A percentile compares a stretch with the other conserved stretches of the same genome.
phyloP scores from a whole-genome alignment of 2,329 filamentous ascomycete species.

The Fusarium miscanthi region DNA sequence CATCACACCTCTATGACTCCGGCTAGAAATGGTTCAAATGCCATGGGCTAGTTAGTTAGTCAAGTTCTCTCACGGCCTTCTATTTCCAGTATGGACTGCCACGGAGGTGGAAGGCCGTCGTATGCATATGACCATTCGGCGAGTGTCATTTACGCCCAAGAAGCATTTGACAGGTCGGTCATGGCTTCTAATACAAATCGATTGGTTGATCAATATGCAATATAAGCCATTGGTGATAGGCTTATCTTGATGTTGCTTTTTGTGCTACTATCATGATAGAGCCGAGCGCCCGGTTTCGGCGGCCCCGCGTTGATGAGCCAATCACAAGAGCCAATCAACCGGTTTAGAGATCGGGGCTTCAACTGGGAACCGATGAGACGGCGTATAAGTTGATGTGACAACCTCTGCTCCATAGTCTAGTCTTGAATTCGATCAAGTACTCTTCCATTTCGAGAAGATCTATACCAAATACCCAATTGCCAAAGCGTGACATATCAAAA shows the following conservation, averaged over 20 bases:
- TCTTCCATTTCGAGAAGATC: neutral
- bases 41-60: neutral
- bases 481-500: constrained; percentile 17
- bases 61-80: constrained; percentile 28
- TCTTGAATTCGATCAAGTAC: neutral
- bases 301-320: constrained; percentile 9
- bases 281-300: constrained; percentile 18
- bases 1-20: neutral
- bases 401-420: constrained; percentile 1
- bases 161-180: neutral
- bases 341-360: constrained; percentile 26
- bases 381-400: constrained; percentile 16
- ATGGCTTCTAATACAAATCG: neutral
- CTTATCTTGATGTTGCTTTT: constrained; percentile 18
- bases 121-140: constrained; percentile 1
- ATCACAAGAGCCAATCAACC: constrained; percentile 14
- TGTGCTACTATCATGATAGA: neutral
- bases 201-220: constrained; percentile 9
- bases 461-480: neutral
- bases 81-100: constrained; percentile 11
- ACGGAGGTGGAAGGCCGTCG: constrained; percentile 22
- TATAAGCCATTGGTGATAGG: neutral
- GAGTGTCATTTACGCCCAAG: constrained; percentile 32
- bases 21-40: constrained; percentile 3
- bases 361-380: constrained; percentile 20